Percentiles rank a stretch among this genome's conserved stretches.
phyloP scores from a whole-genome alignment of 345 rosid genomes.

The Mangifera indica region DNA sequence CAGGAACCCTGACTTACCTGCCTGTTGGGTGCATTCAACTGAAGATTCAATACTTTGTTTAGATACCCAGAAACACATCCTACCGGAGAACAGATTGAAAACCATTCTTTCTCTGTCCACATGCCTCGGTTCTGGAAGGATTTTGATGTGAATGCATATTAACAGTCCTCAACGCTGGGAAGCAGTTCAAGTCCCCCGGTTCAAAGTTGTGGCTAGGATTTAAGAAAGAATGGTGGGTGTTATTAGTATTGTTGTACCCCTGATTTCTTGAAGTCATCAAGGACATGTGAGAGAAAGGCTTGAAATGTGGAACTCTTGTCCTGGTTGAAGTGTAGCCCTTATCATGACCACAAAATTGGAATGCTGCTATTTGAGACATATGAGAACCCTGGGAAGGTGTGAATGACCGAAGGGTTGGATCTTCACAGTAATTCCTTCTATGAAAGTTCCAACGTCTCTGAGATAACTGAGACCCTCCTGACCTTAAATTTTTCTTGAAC shows the following conservation, averaged over 20 bases:
- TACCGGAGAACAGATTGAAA: too few species aligned
- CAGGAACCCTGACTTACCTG: too few species aligned
- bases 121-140: too few species aligned
- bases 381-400: slow-evolving; percentile 18
- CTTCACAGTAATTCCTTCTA: slow-evolving; percentile 20
- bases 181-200: slow-evolving; percentile 25
- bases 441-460: slow-evolving; percentile 23
- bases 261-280: slow-evolving; percentile 24
- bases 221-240: slow-evolving; percentile 15
- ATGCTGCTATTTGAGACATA: slow-evolving; percentile 23
- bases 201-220: slow-evolving; percentile 27
- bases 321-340: slow-evolving; percentile 29
- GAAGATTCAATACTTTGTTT: too few species aligned
- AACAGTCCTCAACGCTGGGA: slow-evolving; percentile 23
- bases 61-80: too few species aligned
- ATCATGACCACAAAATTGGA: slow-evolving; percentile 16
- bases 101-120: too few species aligned
- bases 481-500: slow-evolving; percentile 13
- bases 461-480: slow-evolving; percentile 25
- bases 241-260: slow-evolving; percentile 26
- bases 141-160: slow-evolving; percentile 10
- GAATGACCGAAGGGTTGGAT: slow-evolving; percentile 22
- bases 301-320: slow-evolving; percentile 30
- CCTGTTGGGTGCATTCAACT: too few species aligned
- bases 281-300: slow-evolving; percentile 15